Percentiles rank a stretch among this genome's conserved stretches.
These are phyloP conservation scores for Microcera coccophila DNA, from an alignment of 2,329 filamentous ascomycete species.

Conservation along the genomic window DNA sequence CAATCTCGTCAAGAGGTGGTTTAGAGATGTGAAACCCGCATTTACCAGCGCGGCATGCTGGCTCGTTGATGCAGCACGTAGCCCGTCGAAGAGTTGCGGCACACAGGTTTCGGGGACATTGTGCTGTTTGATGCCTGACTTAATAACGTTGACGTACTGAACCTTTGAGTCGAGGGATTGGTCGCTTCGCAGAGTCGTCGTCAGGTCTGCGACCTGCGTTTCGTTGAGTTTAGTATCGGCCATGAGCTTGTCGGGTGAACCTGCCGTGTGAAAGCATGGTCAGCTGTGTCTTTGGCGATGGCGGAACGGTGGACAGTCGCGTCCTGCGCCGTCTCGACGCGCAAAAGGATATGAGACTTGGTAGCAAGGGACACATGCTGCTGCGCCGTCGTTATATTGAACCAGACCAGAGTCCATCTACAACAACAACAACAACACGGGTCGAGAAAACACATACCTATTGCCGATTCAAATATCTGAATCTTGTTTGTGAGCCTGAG, in stretches of 20 bases:
- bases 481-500: background rate
- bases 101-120: constrained; percentile 76
- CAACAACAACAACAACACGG: background rate
- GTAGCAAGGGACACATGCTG: too few species aligned
- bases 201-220: constrained; percentile 54
- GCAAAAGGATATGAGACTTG: too few species aligned
- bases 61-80: constrained; percentile 70
- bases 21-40: constrained; percentile 81
- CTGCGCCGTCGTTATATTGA: constrained; percentile 5
- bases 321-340: background rate
- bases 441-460: background rate
- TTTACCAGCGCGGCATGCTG: constrained; percentile 75
- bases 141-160: constrained; percentile 67
- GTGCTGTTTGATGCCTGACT: constrained; percentile 88
- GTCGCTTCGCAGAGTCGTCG: constrained; percentile 55
- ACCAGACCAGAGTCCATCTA: background rate
- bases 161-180: constrained; percentile 67
- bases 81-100: constrained; percentile 73
- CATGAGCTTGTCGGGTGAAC: constrained; percentile 35
- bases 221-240: constrained; percentile 55
- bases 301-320: background rate
- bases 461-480: background rate
- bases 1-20: constrained; percentile 81
- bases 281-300: background rate
- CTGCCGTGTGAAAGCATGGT: constrained; percentile 10